Evolutionary conservation across 2,329 filamentous ascomycete species (phyloP), one percentile per base, ranked within the genome.

Genomic region (Penicillium occitanis): DNA sequence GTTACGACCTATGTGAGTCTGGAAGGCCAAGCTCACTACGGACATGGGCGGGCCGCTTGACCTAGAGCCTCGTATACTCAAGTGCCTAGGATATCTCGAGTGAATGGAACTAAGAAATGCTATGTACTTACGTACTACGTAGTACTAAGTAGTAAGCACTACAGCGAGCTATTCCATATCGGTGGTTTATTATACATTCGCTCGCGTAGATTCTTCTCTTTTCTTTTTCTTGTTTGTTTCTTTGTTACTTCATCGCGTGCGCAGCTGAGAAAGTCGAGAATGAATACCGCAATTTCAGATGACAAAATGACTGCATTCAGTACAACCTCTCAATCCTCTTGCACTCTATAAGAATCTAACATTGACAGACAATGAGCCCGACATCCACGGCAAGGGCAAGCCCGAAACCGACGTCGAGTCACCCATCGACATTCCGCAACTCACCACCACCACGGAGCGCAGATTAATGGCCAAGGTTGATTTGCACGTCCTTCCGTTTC

Each of bases 391-490:
- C 61, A 64, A 64, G 17, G 37, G 25, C 22, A 28, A 35, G 30
- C 4, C 14, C 28, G 46, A 62, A 8, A 40, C n/a, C 19, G 40
- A 57, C n/a, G 13, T 64, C 62, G 62, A 58, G 30, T 40, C 22
- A 14, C 57, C 51, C 40, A 14, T 46, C 40, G 51, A 58, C 53
- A 40, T 37, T 14, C 62, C 62, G 65, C 61, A 50, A 33, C 65
- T 66, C 46, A 75, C 71, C 8, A 70, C 67, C 14, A 81, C 78
- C 7, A 80, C 77, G 1, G 89, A 92, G 79, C 81, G 83, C 69
- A 85, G 82, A 71, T 82, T 94, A 67, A 84, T 91, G 80, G 78
- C 83, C 68, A 90, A 88, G 77, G 88, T 93, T 73, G 91, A 93
- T 75, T 75, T 88, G 69, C 87, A 86, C 70, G 83, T 94, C 61